Evolutionary conservation across 352 stramenopile species (phyloP), one percentile per base, ranked within the genome.

Genomic region (Globisporangium cylindrosporum): DNA sequence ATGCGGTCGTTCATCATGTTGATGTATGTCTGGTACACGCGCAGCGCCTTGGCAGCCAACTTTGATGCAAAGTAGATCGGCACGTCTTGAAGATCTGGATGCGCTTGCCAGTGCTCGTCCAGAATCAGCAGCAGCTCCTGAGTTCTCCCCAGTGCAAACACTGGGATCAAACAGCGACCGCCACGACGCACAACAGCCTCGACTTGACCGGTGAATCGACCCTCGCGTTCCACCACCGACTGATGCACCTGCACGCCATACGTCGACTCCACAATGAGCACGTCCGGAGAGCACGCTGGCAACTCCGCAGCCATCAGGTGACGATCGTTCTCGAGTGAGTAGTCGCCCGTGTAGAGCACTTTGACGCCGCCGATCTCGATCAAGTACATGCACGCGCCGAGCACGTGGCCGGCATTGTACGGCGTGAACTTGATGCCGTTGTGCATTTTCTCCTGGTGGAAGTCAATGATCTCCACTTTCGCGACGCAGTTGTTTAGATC

Each of bases 1-100:
- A 97, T 99, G 65, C 98, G 89, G 8, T 97, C 90, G 82, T 99
- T 99, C 98, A 99, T 99, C 96, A 99, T 99, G 76, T 99, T 99
- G 64, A 99, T 98, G 79, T 99, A 99, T 20, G 97, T 99, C 76
- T 99, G 96, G 87, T 99, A 99, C 24, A 99, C 96, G 41, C 98
- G 86, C 69, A 99, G 78, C 4, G 97, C 96, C 70, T 98, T 96
- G 24, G 86, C 94, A 8, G 97, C 97, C 56, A 99, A 75, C 62
- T 99, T 98, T 41, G 94, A 99, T 4, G 97, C 97, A 85, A 99
- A 99, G 77, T 98, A 99, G 72, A 99, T 99, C 15, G 97, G 97
- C 46, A 99, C 97, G 57, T 97, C 88, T 60, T 99, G 97, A 58
- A 99, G 72, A 71, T 97, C 91, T 14, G 88, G 86, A 63, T 97